Evolutionary conservation across 805 yeast genomes (phyloP).

Genomic region (Wickerhamomyces sydowiorum): DNA sequence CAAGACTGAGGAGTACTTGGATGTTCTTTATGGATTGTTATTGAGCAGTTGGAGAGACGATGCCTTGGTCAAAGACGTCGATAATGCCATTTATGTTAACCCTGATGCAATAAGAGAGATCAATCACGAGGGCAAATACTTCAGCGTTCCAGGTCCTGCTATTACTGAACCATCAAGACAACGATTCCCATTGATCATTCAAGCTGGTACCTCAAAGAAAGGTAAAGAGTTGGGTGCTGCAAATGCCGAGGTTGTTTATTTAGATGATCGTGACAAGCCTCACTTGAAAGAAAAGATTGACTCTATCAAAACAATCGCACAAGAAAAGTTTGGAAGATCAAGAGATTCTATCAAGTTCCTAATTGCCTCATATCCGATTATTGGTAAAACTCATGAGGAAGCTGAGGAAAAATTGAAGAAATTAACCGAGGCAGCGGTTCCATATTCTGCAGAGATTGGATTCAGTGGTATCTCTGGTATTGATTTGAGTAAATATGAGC

Average conservation of each 20-base stretch:
- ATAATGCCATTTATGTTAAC: background rate
- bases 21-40: slow-evolving; percentile 32
- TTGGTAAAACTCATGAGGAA: slow-evolving; percentile 33
- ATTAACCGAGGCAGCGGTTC: slow-evolving; percentile 26
- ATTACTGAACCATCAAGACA: slow-evolving; percentile 31
- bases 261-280: background rate
- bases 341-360: slow-evolving; percentile 31
- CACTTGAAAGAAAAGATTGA: background rate
- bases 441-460: slow-evolving; percentile 27
- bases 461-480: slow-evolving; percentile 27
- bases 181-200: slow-evolving; percentile 34
- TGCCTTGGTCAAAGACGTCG: slow-evolving; percentile 5
- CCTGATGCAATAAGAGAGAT: background rate
- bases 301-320: slow-evolving; percentile 21
- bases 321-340: slow-evolving; percentile 27
- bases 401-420: slow-evolving; percentile 30
- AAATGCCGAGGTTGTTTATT: slow-evolving; percentile 21
- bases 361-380: slow-evolving; percentile 27
- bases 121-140: background rate
- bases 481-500: slow-evolving; percentile 17
- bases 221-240: slow-evolving; percentile 35
- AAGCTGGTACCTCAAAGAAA: slow-evolving; percentile 35
- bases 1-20: slow-evolving; percentile 30
- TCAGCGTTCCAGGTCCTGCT: background rate
- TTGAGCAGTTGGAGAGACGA: slow-evolving; percentile 37